These are phyloP conservation scores for Ophiocordyceps robertsii DNA, from an alignment of 2,329 filamentous ascomycete genomes.

Conservation along the genomic window DNA sequence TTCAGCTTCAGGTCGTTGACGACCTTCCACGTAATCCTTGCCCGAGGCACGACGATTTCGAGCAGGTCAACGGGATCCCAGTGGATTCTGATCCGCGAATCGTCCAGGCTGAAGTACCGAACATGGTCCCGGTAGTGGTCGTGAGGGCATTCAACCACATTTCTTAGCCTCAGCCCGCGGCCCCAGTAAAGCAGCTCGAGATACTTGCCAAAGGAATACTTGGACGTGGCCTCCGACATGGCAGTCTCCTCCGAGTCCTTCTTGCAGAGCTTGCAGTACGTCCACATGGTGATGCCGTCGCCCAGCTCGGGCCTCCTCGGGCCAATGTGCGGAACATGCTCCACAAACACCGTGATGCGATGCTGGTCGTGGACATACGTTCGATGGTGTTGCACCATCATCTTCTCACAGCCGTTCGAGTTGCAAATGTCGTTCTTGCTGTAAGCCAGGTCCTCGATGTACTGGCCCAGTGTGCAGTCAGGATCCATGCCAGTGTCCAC, in stretches of 20 bases:
- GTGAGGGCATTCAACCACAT: slow-evolving; percentile 64
- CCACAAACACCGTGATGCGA: slow-evolving; percentile 81
- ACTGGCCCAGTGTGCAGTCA: slow-evolving; percentile 88
- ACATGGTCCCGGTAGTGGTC: slow-evolving; percentile 88
- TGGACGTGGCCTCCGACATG: slow-evolving; percentile 93
- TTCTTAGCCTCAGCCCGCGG: slow-evolving; percentile 60
- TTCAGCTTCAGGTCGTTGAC: slow-evolving; percentile 86
- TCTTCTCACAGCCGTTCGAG: slow-evolving; percentile 73
- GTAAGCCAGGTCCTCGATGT: slow-evolving; percentile 79
- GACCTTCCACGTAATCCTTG: slow-evolving; percentile 93
- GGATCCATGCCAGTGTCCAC: slow-evolving; percentile 58
- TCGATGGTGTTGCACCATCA: slow-evolving; percentile 83
- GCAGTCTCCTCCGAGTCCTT: slow-evolving; percentile 79
- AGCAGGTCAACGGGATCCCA: slow-evolving; percentile 87
- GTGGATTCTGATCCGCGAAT: slow-evolving; percentile 76
- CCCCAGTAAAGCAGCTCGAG: slow-evolving; percentile 97
- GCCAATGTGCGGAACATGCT: slow-evolving; percentile 35
- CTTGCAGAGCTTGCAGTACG: slow-evolving; percentile 81
- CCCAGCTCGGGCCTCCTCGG: slow-evolving; percentile 27
- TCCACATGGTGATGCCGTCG: slow-evolving; percentile 88
- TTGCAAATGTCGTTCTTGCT: slow-evolving; percentile 65
- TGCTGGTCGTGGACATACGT: slow-evolving; percentile 96
- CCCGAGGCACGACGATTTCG: slow-evolving; percentile 84
- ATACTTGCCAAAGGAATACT: slow-evolving; percentile 97
- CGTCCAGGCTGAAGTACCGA: slow-evolving; percentile 80